Evolutionary conservation across 805 yeast species (phyloP), one percentile per base, ranked within the genome.

Genomic region (Starmerella floris): DNA sequence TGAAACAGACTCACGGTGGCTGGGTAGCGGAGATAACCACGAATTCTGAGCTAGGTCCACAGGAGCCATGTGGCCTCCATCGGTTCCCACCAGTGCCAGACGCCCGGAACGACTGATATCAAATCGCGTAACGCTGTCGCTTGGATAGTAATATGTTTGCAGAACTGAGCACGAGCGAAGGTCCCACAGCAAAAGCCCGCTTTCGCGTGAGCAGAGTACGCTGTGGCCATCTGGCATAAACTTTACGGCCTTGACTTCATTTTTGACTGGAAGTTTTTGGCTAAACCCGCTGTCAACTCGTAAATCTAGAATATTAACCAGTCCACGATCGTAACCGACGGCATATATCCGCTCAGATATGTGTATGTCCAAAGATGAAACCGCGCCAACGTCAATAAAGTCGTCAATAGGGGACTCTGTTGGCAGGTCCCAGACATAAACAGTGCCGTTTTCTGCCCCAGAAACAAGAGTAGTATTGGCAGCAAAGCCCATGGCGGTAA

Each of bases 41-140:
- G 39, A 33, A 26, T 43, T 40, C 17, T 37, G 39, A 3, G 45
- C 28, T n/a, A 43, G 25, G 32, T 52, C 56, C 23, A 50, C 5
- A 4, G 50, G 34, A 4, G 30, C 28, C 8, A 42, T 27, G 23
- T n/a, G n/a, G 11, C 55, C 55, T 3, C 15, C 19, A 3, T 41
- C 51, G 3, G 40, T 21, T 16, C 56, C 56, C 3, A 35, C 26
- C n/a, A 48, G 34, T 2, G 46, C 52, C 17, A 50, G n/a, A 3
- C 54, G 43, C 6, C 55, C 56, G 1, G 55, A 51, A 4, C 32
- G 13, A 1, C 50, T 39, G 2, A 50, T 31, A 17, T 41, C 51
- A 10, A 51, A 23, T 2, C 44, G 21, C 4, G 45, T 35, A 35
- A 49, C 17, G 17, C 10, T 10, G 16, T 30, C 16, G 16, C 32